A percentile compares a stretch with the other conserved stretches of the same genome.
Evolutionary conservation across 176 grass and related monocot species (phyloP).

Genomic region (Chloris gayana): DNA sequence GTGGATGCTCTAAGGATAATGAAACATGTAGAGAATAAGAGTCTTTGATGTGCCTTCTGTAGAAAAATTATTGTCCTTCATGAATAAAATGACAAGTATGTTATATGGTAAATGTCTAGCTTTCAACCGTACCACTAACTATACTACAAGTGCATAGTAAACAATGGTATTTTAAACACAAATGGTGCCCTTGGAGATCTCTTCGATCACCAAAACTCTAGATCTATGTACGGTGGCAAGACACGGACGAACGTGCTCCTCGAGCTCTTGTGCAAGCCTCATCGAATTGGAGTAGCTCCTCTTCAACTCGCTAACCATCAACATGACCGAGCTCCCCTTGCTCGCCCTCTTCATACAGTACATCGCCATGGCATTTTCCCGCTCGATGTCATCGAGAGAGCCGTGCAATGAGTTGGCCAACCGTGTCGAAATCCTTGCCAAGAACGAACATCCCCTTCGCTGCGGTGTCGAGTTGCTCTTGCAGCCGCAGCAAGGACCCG

Average conservation of each 20-base stretch:
- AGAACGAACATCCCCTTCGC: constrained; percentile 60
- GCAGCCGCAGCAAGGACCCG: constrained; percentile 16
- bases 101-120: no score
- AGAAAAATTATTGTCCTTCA: no score
- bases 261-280: constrained; percentile 37
- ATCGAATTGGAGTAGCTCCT: constrained; percentile 30
- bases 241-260: constrained; percentile 50
- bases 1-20: no score
- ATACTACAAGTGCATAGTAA: no score
- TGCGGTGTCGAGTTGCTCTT: constrained; percentile 47
- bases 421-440: constrained; percentile 46
- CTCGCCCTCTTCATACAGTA: constrained; percentile 28
- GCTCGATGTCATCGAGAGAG: constrained; percentile 49
- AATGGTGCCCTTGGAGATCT: constrained; percentile 24
- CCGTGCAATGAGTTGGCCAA: constrained; percentile 39
- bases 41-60: no score
- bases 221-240: constrained; percentile 52
- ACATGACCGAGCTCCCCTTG: constrained; percentile 26
- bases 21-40: no score
- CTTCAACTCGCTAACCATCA: constrained; percentile 48
- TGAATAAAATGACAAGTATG: no score
- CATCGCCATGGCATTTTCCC: constrained; percentile 45
- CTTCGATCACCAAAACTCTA: constrained; percentile 44
- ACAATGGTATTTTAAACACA: no score
- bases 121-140: no score